phyloP scores from a whole-genome alignment of 2,329 filamentous ascomycete species.

The Xylaria polymorpha region DNA sequence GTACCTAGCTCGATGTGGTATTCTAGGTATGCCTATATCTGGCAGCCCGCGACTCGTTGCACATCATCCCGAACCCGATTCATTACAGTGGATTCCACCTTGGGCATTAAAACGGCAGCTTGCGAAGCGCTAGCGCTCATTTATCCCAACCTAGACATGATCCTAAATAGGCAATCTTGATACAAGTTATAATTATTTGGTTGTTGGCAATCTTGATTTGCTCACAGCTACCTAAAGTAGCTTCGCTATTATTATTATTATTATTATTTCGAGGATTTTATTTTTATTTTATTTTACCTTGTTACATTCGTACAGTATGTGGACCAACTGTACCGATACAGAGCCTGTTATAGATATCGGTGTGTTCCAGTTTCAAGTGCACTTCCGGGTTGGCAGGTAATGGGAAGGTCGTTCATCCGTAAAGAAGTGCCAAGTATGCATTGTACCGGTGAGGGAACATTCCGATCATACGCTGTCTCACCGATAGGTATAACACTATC shows the following conservation, averaged over 20 bases:
- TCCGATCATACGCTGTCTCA: background rate
- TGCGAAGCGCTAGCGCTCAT: background rate
- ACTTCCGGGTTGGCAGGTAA: background rate
- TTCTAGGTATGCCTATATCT: background rate
- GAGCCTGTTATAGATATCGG: background rate
- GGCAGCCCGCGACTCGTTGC: background rate
- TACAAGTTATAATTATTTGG: background rate
- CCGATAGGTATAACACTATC: background rate
- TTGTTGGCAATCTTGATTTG: background rate
- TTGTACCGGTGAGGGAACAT: background rate
- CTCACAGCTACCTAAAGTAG: background rate
- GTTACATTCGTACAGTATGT: background rate
- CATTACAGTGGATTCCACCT: background rate
- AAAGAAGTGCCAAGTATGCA: background rate
- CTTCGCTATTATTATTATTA: background rate
- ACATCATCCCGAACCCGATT: conserved; percentile 4
- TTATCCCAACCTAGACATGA: background rate
- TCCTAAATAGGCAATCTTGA: background rate
- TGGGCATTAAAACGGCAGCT: background rate
- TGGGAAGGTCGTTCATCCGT: background rate
- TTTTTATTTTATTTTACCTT: background rate
- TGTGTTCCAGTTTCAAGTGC: background rate
- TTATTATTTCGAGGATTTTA: background rate
- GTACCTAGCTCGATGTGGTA: background rate
- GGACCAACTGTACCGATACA: background rate